Evolutionary conservation across 208 protist species (phyloP), one percentile per base, ranked within the genome.

Genomic region (Crithidia mellificae): DNA sequence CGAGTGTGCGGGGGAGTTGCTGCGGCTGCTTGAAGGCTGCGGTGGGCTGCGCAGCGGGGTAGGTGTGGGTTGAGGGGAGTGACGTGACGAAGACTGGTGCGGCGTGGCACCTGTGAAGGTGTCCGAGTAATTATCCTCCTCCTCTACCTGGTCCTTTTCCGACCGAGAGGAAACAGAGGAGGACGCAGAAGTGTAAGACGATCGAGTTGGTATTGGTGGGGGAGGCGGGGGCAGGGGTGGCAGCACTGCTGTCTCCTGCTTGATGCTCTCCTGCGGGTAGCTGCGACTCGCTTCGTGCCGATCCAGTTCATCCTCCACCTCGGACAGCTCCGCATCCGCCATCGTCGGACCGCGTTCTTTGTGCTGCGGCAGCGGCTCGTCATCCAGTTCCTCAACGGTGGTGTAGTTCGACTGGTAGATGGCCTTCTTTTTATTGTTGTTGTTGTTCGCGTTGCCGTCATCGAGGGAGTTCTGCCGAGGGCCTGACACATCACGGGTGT

Each of bases 351-450:
- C 1, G 6, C 20, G 29, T 1, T 46, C 47, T 27, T 46, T 24
- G 59, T 65, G 15, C 46, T 65, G 59, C 20, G 59, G 59, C 20
- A 65, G 59, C 59, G 59, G 59, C 15, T 38, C 46, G 32, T 65
- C 59, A 44, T 65, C 59, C 17, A 65, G 46, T 46, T 65, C 59
- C 22, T 65, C 46, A 44, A 65, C 59, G 12, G 59, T 55, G 0
- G 46, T 65, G 59, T 65, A 65, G 32, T 65, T 65, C 32, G 59
- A 65, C 19, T 65, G 59, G 14, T 65, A 20, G 12, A 65, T 53
- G 27, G 59, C 44, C 20, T 44, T 39, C 34, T 65, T 65, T 17
- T 65, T 65, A 27, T 44, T 24, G 30, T 17, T 46, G 41, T 46
- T 46, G 41, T n/a, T 38, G 34, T 38, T 38, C 34, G 34, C 38